A percentile compares a stretch with the other conserved stretches of the same genome.
These are phyloP conservation scores for Grosmannia serpens DNA, from an alignment of 2,329 filamentous ascomycete species.

Conservation along the genomic window DNA sequence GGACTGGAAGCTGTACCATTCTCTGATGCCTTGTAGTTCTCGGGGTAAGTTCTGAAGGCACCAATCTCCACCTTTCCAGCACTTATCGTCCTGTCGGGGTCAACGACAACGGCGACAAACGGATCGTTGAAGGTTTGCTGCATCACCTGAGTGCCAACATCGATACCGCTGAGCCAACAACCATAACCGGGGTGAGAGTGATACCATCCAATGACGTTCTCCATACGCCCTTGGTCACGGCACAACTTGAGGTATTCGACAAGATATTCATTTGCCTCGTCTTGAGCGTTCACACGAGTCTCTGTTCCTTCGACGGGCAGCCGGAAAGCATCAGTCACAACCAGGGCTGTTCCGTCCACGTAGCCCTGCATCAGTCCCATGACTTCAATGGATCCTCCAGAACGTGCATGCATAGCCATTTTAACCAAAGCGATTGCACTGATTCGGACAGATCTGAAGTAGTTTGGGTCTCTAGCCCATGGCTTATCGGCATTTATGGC, in stretches of 20 bases:
- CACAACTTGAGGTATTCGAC: constrained; percentile 70
- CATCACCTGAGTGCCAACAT: constrained; percentile 75
- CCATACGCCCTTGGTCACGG: constrained; percentile 63
- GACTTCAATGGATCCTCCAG: constrained; percentile 80
- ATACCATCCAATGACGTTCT: constrained; percentile 97
- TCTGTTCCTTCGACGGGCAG: constrained; percentile 97
- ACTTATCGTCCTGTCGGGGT: constrained; percentile 89
- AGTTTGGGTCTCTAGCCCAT: constrained; percentile 67
- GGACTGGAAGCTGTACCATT: constrained; percentile 17
- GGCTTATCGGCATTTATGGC: constrained; percentile 52
- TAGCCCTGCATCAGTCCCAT: constrained; percentile 99
- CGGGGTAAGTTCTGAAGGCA: constrained; percentile 84
- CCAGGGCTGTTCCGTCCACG: constrained; percentile 70
- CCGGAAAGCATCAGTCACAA: constrained; percentile 89
- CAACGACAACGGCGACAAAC: constrained; percentile 90
- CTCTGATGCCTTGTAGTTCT: constrained; percentile 48
- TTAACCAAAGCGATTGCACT: constrained; percentile 90
- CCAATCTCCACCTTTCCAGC: constrained; percentile 96
- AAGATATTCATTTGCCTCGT: constrained; percentile 95
- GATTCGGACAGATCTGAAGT: constrained; percentile 91
- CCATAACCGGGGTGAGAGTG: constrained; percentile 96
- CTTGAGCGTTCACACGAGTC: constrained; percentile 90
- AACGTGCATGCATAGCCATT: constrained; percentile 99
- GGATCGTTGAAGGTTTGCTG: constrained; percentile 83
- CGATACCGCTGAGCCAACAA: constrained; percentile 95